A percentile compares a stretch with the other conserved stretches of the same genome.
These are phyloP conservation scores for Mycena sanguinolenta DNA, from an alignment of 768 basidiomycete species.

Conservation along the genomic window DNA sequence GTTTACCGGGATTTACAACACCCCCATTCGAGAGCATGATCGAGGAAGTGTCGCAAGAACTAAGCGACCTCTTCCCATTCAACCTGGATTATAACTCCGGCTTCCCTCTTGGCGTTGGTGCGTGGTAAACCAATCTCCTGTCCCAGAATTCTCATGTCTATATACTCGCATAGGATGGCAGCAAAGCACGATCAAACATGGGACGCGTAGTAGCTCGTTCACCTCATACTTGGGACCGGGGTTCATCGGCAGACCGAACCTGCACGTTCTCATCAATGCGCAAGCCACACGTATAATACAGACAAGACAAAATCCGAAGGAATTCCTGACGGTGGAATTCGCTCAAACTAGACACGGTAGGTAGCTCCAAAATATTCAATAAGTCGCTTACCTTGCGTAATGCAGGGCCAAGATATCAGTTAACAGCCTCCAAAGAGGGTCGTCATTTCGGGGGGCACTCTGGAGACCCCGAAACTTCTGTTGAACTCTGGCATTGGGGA, in stretches of 20 bases:
- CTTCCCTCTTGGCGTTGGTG: not conserved
- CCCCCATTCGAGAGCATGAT: slow-evolving; percentile 21
- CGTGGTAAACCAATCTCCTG: not conserved
- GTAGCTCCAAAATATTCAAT: not conserved
- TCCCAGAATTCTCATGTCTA: not conserved
- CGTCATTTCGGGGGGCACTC: not conserved
- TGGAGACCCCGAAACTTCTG: not conserved
- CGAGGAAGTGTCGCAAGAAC: slow-evolving; percentile 7
- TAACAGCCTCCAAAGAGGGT: not conserved
- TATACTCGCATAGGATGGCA: not conserved
- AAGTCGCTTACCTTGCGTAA: no score
- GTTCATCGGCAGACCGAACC: not conserved
- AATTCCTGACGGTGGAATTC: not conserved
- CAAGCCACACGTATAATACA: not conserved
- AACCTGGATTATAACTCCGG: slow-evolving; percentile 7
- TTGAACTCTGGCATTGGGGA: not conserved
- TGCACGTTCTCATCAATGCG: not conserved
- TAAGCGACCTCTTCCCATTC: slow-evolving; percentile 16
- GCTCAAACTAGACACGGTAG: not conserved
- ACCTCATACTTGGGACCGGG: not conserved
- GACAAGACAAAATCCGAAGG: not conserved
- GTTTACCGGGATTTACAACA: slow-evolving; percentile 44
- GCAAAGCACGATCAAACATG: not conserved
- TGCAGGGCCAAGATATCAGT: not conserved
- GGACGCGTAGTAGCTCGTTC: not conserved